A percentile compares a stretch with the other conserved stretches of the same genome.
phyloP scores from a whole-genome alignment of 257 asterid species.

The Hygrophila difformis region DNA sequence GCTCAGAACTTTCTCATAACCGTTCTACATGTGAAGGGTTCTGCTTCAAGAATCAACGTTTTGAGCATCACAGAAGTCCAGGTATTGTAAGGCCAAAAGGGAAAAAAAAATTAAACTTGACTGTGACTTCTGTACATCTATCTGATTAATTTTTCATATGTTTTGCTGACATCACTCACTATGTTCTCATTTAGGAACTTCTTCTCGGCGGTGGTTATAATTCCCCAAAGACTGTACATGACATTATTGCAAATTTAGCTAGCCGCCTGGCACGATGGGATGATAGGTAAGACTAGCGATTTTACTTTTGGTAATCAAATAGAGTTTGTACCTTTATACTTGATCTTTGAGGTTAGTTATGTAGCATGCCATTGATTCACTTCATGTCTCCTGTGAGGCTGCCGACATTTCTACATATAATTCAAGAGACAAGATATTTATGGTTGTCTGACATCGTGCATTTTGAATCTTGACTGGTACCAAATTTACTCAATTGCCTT shows the following conservation, averaged over 20 bases:
- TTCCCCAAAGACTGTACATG: constrained; percentile 80
- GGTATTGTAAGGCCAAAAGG: constrained; percentile 35
- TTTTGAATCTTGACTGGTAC: constrained; percentile 1
- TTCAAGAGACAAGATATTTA: no score
- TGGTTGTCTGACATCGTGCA: not conserved
- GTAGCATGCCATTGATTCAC: no score
- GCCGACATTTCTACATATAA: no score
- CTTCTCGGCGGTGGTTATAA: constrained; percentile 74
- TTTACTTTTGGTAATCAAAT: constrained; percentile 1
- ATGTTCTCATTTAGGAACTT: constrained; percentile 44
- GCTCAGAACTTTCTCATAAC: constrained; percentile 75
- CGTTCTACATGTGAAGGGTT: constrained; percentile 71
- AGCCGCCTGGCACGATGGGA: constrained; percentile 96
- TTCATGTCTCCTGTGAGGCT: no score
- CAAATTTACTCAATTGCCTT: not conserved
- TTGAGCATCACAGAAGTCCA: constrained; percentile 91
- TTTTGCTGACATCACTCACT: constrained; percentile 15
- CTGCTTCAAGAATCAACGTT: constrained; percentile 64
- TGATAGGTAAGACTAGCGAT: constrained; percentile 59
- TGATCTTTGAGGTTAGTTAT: constrained; percentile 12
- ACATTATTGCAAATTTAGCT: constrained; percentile 67
- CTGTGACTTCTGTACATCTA: constrained; percentile 9
- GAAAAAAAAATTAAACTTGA: constrained; percentile 4
- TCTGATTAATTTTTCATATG: constrained; percentile 2
- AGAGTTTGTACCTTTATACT: no score